These are phyloP conservation scores for Cucurbita maxima DNA, from an alignment of 306 rosid species.

Conservation along the genomic window DNA sequence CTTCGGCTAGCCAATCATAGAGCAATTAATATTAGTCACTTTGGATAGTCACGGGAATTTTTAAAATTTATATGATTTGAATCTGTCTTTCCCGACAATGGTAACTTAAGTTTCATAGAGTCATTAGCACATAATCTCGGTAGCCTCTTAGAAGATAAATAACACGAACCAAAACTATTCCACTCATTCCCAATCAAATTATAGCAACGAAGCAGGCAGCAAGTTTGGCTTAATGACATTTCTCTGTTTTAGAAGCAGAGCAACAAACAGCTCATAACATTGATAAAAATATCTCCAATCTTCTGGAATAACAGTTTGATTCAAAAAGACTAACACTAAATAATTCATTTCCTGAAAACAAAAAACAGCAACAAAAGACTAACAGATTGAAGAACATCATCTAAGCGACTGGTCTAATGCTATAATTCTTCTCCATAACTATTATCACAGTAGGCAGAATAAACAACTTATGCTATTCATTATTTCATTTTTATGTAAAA, in stretches of 20 bases:
- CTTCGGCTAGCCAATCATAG: too few species aligned
- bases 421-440: slow-evolving; percentile 19
- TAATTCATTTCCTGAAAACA: neutral
- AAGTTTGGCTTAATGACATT: neutral
- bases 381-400: slow-evolving; percentile 17
- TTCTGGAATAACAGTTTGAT: slow-evolving; percentile 6
- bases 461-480: slow-evolving; percentile 27
- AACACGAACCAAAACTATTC: neutral
- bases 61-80: too few species aligned
- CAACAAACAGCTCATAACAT: neutral
- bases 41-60: too few species aligned
- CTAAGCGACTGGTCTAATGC: slow-evolving; percentile 8
- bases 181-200: neutral
- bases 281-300: neutral
- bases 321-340: slow-evolving; percentile 6
- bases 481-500: slow-evolving; percentile 13
- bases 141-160: neutral
- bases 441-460: slow-evolving; percentile 20
- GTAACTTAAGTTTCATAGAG: too few species aligned
- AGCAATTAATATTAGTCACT: too few species aligned
- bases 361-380: slow-evolving; percentile 8
- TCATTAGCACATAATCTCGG: neutral
- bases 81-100: too few species aligned
- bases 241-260: neutral
- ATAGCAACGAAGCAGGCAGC: too few species aligned